Conservation (phyloP, 2,329 filamentous ascomycete species). For the Aureobasidium uvarum region DNA sequence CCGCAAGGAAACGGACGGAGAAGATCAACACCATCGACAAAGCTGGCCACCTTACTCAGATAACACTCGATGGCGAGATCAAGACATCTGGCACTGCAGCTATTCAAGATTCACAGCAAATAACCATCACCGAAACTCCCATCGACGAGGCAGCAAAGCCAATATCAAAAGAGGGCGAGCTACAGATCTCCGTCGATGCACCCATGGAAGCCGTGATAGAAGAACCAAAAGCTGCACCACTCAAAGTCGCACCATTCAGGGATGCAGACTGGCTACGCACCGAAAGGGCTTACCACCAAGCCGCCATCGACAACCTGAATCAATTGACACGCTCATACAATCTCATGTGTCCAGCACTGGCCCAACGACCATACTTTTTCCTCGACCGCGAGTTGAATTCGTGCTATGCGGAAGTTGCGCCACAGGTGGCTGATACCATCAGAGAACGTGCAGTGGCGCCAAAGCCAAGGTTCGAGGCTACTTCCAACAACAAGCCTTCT, state of each 20-base stretch:
- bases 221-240: conserved; percentile 8
- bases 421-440: conserved; percentile 69
- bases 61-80: conserved; percentile 48
- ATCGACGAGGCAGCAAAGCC: neutral
- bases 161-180: conserved; percentile 30
- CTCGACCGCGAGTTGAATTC: conserved; percentile 76
- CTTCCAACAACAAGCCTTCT: conserved; percentile 47
- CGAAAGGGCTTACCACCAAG: conserved; percentile 71
- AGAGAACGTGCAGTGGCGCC: conserved; percentile 61
- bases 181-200: conserved; percentile 29
- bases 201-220: conserved; percentile 1
- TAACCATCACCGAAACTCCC: conserved; percentile 8
- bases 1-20: conserved; percentile 43
- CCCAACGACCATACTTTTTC: conserved; percentile 88
- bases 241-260: conserved; percentile 59
- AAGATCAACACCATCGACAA: conserved; percentile 47
- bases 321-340: conserved; percentile 83
- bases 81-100: conserved; percentile 34
- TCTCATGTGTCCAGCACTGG: conserved; percentile 85
- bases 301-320: conserved; percentile 78
- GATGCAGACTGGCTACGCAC: conserved; percentile 72
- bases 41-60: conserved; percentile 49
- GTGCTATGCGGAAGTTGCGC: conserved; percentile 86
- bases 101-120: conserved; percentile 28
- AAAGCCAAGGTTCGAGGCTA: conserved; percentile 43